Base-by-base conservation (phyloP, 179 eudicot genomes). In the Silene coronaria region DNA sequence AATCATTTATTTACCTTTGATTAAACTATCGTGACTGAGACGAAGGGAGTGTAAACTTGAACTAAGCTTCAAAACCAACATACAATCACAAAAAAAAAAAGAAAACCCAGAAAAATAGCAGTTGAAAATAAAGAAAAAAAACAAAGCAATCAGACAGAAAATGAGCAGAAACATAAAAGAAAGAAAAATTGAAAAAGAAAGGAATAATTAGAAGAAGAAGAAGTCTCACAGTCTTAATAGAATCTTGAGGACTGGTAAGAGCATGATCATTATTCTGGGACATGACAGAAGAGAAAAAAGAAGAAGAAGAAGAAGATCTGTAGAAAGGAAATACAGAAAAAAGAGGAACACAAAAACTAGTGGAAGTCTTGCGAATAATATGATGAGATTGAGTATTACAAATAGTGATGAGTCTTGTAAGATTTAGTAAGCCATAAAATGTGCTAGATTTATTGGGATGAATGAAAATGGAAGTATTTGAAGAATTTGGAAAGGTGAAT, bases 241-340 rank as follows among this genome's bases (percentile, higher is more conserved):
- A 74, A n/a, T 79, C 79, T 67, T 77, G 77, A 62, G 74, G 13
- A 12, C 51, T 62, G 8, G 46, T 27, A 8, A 78, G 2, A 11
- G 23, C 59, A 58, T 45, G 61, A 19, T 46, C 70, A 30, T 23
- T 36, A 21, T 46, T 58, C 14, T 79, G 80, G 66, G 87, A 76
- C 88, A 83, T 87, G 45, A 74, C 64, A 68, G 76, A 51, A 42
- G 77, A n/a, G 81, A 78, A 23, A 82, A 75, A 76, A 79, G 60
- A 48, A 86, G 79, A 63, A 76, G 57, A 63, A 76, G 57, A 51
- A 51, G 19, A 51, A 51, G 57, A 51, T 51, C 57, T 51, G 57
- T 16, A 4, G 0, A 51, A 13, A 51, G 57, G 57, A 51, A 13
- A 51, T 51, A 51, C 9, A 51, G 57, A 64, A 80, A 65, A 51